Evolutionary conservation across 2,329 filamentous ascomycete species (phyloP).

Genomic region (Rosellinia necatrix): DNA sequence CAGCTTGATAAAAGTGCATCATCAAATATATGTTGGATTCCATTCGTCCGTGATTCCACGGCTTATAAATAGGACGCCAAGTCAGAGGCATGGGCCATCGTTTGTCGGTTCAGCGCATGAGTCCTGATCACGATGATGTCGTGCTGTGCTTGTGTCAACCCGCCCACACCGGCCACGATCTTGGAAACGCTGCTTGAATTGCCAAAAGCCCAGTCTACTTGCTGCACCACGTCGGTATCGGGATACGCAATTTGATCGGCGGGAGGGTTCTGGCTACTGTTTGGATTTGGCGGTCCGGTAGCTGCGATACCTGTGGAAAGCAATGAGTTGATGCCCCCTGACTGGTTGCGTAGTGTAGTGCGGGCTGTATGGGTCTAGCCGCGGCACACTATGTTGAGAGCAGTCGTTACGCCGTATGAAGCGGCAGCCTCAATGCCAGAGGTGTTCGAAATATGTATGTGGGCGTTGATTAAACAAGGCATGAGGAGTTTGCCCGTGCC

Average conservation of each 20-base stretch:
- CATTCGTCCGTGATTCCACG: slow-evolving; percentile 28
- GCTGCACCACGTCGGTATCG: slow-evolving; percentile 20
- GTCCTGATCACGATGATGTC: slow-evolving; percentile 29
- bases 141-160: slow-evolving; percentile 30
- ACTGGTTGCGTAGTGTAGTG: slow-evolving; percentile 23
- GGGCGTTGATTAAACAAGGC: slow-evolving; percentile 40
- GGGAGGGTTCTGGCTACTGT: slow-evolving; percentile 24
- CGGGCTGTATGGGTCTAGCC: slow-evolving; percentile 31
- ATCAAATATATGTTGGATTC: slow-evolving; percentile 35
- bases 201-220: slow-evolving; percentile 28
- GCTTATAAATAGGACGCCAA: slow-evolving; percentile 26
- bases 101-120: slow-evolving; percentile 18
- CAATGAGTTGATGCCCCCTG: slow-evolving; percentile 25
- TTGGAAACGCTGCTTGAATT: slow-evolving; percentile 34
- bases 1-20: slow-evolving; percentile 27
- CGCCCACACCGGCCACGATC: slow-evolving; percentile 19
- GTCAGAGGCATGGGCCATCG: slow-evolving; percentile 32
- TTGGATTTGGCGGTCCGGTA: slow-evolving; percentile 12
- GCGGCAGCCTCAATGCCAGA: slow-evolving; percentile 31
- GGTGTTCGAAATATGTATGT: slow-evolving; percentile 34
- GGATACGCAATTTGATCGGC: slow-evolving; percentile 23
- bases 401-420: slow-evolving; percentile 37
- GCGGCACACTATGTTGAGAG: slow-evolving; percentile 36
- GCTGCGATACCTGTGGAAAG: slow-evolving; percentile 25
- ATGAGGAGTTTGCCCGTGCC: slow-evolving; percentile 35